Percentiles rank a stretch among this genome's conserved stretches.
Conservation (phyloP, 208 protist genomes). For the Entamoeba histolytica region DNA sequence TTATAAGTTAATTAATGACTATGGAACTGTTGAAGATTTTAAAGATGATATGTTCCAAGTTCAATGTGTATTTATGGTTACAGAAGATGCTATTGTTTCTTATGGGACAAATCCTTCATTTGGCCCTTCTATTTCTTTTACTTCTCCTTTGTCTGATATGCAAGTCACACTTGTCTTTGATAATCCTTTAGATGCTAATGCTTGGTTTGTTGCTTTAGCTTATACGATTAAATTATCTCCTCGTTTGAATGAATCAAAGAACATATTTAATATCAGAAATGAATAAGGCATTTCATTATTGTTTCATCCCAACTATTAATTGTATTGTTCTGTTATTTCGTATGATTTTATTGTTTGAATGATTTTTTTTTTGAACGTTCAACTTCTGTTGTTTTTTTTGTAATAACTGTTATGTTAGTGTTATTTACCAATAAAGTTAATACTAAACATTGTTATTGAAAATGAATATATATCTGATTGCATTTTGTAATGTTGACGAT, state of each 20-base stretch:
- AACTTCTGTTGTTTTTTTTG: too few relatives aligned
- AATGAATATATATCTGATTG: too few relatives aligned
- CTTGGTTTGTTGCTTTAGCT: neutral
- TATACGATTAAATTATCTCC: neutral
- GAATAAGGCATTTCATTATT: neutral
- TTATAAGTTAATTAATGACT: neutral
- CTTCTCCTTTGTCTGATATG: neutral
- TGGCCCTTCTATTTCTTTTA: neutral
- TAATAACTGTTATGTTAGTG: too few relatives aligned
- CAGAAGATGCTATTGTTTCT: neutral
- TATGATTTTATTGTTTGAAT: too few relatives aligned
- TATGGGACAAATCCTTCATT: neutral
- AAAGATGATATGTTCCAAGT: neutral
- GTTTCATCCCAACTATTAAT: too few relatives aligned
- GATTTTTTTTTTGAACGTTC: too few relatives aligned
- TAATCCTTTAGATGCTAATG: neutral
- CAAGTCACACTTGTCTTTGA: neutral
- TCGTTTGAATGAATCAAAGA: neutral
- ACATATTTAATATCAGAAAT: neutral
- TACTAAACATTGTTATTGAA: too few relatives aligned
- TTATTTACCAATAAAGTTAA: too few relatives aligned
- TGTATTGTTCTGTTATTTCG: too few relatives aligned
- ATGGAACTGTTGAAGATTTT: neutral
- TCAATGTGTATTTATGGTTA: neutral
- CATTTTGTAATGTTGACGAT: too few relatives aligned